phyloP scores from a whole-genome alignment of 2,329 filamentous ascomycete genomes.

The Cladosporium colombiae region DNA sequence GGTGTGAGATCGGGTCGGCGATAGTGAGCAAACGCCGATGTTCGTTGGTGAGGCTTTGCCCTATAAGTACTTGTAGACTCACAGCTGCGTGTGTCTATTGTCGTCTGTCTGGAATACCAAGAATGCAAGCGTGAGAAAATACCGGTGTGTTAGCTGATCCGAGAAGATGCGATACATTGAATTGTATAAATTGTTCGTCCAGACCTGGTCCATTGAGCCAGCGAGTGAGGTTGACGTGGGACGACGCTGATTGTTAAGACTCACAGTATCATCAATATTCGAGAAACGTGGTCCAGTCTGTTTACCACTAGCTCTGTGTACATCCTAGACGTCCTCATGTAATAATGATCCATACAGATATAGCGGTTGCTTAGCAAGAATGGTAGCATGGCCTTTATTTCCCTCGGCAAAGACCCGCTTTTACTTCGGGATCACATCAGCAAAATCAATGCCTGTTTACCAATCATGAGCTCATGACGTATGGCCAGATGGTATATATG shows the following conservation, averaged over 20 bases:
- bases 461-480: constrained; percentile 13
- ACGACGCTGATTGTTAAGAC: too few species aligned
- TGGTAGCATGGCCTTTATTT: not conserved
- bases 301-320: not conserved
- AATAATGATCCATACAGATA: not conserved
- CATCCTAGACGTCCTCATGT: not conserved
- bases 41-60: not conserved
- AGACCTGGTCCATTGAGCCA: too few species aligned
- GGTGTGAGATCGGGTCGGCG: constrained; percentile 4
- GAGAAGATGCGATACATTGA: too few species aligned
- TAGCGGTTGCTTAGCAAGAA: not conserved
- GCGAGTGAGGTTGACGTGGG: too few species aligned
- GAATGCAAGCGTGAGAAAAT: not conserved
- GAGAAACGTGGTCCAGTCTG: not conserved
- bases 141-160: too few species aligned
- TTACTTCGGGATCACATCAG: constrained; percentile 16
- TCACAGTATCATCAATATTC: not conserved
- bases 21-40: constrained; percentile 8
- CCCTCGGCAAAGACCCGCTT: constrained; percentile 5
- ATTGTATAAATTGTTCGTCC: too few species aligned
- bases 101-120: not conserved
- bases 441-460: constrained; percentile 13
- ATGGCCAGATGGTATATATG: not conserved
- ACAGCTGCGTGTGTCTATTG: not conserved
- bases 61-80: not conserved